Percentiles rank a stretch among this genome's conserved stretches.
phyloP scores from a whole-genome alignment of 495 filamentous ascomycete genomes.

The Friedmanniomyces simplex region DNA sequence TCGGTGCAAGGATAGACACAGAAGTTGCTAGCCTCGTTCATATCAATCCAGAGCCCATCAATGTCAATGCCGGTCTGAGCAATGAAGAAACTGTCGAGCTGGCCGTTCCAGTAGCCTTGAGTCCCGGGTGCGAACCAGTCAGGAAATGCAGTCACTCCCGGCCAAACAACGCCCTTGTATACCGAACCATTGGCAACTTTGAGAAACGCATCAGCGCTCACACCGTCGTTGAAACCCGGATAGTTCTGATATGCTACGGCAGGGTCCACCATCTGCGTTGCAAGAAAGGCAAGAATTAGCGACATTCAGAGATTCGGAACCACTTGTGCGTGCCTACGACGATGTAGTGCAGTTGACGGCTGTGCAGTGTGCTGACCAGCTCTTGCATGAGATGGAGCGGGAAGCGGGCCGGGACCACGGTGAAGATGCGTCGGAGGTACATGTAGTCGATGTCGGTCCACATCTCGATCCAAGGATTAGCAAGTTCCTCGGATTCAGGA shows the following conservation, averaged over 20 bases:
- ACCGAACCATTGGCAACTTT: conserved; percentile 52
- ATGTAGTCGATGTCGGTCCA: conserved; percentile 20
- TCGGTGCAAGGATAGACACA: conserved; percentile 65
- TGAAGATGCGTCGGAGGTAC: conserved; percentile 52
- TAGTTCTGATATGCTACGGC: conserved; percentile 64
- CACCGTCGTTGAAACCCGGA: conserved; percentile 51
- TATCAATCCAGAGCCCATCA: conserved; percentile 70
- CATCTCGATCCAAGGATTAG: too few species aligned
- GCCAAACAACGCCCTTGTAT: conserved; percentile 71
- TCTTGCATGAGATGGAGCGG: conserved; percentile 55
- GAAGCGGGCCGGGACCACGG: conserved; percentile 63
- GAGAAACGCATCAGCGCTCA: conserved; percentile 53
- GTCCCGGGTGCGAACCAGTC: conserved; percentile 72
- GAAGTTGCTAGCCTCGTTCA: conserved; percentile 43
- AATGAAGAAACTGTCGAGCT: conserved; percentile 58
- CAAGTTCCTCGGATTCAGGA: too few species aligned
- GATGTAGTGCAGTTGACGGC: conserved; percentile 58
- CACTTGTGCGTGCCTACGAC: too few species aligned
- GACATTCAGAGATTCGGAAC: too few species aligned
- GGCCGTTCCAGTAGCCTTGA: conserved; percentile 60
- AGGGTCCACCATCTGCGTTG: conserved; percentile 87
- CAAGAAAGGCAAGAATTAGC: too few species aligned
- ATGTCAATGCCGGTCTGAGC: conserved; percentile 59
- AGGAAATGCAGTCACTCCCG: conserved; percentile 37
- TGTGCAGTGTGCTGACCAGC: conserved; percentile 60